Base-by-base conservation (phyloP, 768 basidiomycete genomes). In the Sarcodon sp. region DNA sequence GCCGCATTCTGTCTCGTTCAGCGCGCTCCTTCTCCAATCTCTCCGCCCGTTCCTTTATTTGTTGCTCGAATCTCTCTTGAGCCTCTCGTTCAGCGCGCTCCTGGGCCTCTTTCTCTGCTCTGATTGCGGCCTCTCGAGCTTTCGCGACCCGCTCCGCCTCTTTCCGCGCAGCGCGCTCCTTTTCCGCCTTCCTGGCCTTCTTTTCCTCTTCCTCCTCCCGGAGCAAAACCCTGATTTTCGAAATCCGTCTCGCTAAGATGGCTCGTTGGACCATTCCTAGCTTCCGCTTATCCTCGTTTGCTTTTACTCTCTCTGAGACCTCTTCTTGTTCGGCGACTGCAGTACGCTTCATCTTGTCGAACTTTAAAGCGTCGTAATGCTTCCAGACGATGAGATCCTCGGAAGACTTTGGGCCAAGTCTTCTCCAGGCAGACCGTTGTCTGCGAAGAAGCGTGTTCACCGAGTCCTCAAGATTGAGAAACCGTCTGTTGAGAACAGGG, bases 201-300 rank as follows among this genome's bases (percentile, higher is more conserved):
- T 33, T 46, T 33, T 46, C 34, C 34, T 55, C 9, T 62, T 60
- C 3, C 37, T 51, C 18, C 46, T 54, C 13, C 63, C 62, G 2
- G 48, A 52, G 27, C 51, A 60, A 38, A 51, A 16, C 8, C 39
- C 27, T 27, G 16, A 41, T 41, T 13, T 41, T 41, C 39, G 16
- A 41, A 15, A 41, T 7, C 13, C 11, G 1, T 13, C 27, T 27
- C 39, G 39, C 39, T 27, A 16, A 15, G 16, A 2, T 13, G 13
- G 2, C 13, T 13, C 27, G 8, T 1, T 13, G 15, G 16, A 16
- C 13, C 39, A 41, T 8, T 27, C 39, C 27, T 27, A 4, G 16
- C 39, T 41, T 41, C 39, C 39, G 15, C 39, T 13, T 27, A 7
- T 8, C 13, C 15, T 15, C 13, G 7, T 41, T 15, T 41, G 7